A percentile compares a stretch with the other conserved stretches of the same genome.
Evolutionary conservation across 371 early-diverging fungal genomes (phyloP).

Genomic region (Actinomucor elegans): DNA sequence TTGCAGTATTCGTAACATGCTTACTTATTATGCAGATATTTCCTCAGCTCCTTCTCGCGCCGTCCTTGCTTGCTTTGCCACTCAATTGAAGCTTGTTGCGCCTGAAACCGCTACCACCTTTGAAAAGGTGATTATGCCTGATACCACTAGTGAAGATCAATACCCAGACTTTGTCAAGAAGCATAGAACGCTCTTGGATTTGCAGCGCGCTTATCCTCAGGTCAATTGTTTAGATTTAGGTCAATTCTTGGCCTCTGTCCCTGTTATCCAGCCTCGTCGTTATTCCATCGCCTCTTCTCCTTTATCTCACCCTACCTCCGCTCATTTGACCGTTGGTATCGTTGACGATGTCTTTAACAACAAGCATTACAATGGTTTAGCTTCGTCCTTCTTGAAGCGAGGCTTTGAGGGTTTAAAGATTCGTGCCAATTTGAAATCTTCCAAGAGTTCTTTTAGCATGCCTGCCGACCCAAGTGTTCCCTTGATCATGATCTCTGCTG

Average conservation of each 20-base stretch:
- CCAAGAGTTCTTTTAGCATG: constrained; percentile 39
- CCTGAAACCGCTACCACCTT: constrained; percentile 40
- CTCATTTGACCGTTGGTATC: constrained; percentile 42
- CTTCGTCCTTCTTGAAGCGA: constrained; percentile 35
- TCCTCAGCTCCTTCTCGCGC: constrained; percentile 47
- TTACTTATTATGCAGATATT: constrained; percentile 52
- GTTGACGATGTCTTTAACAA: constrained; percentile 43
- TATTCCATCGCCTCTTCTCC: constrained; percentile 60
- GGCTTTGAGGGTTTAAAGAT: constrained; percentile 5
- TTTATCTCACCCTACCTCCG: constrained; percentile 21
- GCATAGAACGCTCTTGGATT: constrained; percentile 50
- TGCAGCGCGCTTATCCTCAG: constrained; percentile 42
- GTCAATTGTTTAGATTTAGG: constrained; percentile 45
- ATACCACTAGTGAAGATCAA: constrained; percentile 25
- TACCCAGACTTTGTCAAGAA: constrained; percentile 43
- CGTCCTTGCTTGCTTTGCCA: constrained; percentile 40
- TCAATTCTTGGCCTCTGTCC: constrained; percentile 48
- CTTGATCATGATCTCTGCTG: constrained; percentile 52
- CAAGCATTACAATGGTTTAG: constrained; percentile 41
- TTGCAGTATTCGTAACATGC: constrained; percentile 48
- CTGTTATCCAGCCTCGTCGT: constrained; percentile 52
- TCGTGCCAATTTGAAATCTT: constrained; percentile 40
- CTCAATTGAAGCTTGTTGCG: constrained; percentile 33
- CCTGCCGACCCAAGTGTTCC: constrained; percentile 43
- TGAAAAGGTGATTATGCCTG: constrained; percentile 38